Conservation (phyloP, 169 alveolate genomes). For the Amoebophrya sp. region DNA sequence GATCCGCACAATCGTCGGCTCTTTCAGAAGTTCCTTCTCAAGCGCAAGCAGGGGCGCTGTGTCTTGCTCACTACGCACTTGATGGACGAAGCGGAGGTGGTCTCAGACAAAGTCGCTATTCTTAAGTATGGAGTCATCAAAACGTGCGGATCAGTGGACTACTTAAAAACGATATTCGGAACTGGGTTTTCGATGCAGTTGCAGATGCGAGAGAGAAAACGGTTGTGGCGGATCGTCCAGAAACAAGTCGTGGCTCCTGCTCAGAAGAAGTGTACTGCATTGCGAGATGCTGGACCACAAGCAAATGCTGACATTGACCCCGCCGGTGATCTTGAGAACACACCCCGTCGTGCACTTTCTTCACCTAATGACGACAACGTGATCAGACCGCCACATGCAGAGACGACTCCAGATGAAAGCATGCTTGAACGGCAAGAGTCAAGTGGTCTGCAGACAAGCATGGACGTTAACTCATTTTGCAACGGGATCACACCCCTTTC, state of each 20-base stretch:
- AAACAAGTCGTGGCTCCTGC: background rate
- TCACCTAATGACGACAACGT: too few species aligned
- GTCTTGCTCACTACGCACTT: constrained; percentile 69
- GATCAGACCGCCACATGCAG: too few species aligned
- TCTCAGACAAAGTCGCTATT: constrained; percentile 63
- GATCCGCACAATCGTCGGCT: constrained; percentile 80
- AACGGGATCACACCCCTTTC: too few species aligned
- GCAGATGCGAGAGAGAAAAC: background rate
- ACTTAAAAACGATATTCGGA: constrained; percentile 6
- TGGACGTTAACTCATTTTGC: too few species aligned
- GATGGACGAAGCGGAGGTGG: constrained; percentile 69
- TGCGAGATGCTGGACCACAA: too few species aligned
- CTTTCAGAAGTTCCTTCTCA: constrained; percentile 72
- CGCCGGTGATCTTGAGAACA: too few species aligned
- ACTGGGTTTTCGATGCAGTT: background rate
- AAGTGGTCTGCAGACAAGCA: too few species aligned
- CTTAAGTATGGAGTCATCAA: constrained; percentile 56
- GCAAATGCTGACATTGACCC: too few species aligned
- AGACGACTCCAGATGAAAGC: too few species aligned
- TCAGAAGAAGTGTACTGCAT: background rate
- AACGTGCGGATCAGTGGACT: constrained; percentile 3
- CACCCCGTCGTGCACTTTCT: too few species aligned
- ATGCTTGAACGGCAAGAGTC: too few species aligned
- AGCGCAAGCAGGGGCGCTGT: constrained; percentile 66
- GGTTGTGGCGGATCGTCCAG: background rate